Evolutionary conservation across 2,329 filamentous ascomycete genomes (phyloP).

Genomic region (Chaetothyriales sp.): DNA sequence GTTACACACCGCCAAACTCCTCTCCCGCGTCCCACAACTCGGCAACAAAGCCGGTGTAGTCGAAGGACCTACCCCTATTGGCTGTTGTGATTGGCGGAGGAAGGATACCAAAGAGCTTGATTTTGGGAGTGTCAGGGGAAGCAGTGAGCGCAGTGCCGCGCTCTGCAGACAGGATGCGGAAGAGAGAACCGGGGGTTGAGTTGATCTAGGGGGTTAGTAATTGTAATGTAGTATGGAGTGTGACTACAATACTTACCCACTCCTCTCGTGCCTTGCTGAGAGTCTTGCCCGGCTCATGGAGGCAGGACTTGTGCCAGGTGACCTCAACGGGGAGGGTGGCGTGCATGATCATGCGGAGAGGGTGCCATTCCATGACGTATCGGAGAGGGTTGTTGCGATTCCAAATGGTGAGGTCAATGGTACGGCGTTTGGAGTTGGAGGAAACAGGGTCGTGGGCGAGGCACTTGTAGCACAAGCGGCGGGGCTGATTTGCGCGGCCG

Average conservation of each 20-base stretch:
- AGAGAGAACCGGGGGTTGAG: no score
- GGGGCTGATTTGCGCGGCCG: not conserved
- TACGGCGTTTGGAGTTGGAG: not conserved
- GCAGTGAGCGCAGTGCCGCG: constrained; percentile 28
- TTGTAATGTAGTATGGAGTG: no score
- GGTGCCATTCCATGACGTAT: not conserved
- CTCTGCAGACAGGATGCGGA: no score
- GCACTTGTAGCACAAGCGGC: not conserved
- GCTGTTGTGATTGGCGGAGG: no score
- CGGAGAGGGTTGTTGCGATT: not conserved
- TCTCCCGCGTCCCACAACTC: no score
- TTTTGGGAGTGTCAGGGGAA: constrained; percentile 33
- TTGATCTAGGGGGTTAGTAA: not conserved
- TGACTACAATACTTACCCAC: not conserved
- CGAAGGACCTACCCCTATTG: no score
- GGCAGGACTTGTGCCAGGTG: not conserved
- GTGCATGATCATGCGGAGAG: not conserved
- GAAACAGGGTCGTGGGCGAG: not conserved
- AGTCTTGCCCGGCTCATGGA: not conserved
- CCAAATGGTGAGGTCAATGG: not conserved
- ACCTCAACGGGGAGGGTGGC: not conserved
- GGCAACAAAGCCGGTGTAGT: no score
- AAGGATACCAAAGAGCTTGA: constrained; percentile 22
- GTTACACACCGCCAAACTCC: no score
- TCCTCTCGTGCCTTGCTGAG: not conserved